Base-by-base conservation (phyloP, 495 filamentous ascomycete genomes). In the Podospora fimiseda region DNA sequence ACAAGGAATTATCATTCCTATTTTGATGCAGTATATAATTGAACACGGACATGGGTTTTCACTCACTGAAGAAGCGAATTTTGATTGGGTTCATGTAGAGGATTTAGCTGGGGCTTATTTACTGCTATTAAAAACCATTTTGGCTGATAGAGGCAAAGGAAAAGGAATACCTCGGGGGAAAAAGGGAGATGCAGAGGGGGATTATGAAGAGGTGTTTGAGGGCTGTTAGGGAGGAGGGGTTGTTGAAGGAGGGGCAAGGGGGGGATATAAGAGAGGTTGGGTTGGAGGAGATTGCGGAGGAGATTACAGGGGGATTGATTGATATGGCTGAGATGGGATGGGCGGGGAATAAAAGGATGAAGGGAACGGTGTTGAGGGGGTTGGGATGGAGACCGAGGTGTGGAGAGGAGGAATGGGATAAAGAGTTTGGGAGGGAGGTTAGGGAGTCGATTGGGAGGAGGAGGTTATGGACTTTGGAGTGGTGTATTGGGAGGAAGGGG, bases 21-120 rank as follows among this genome's bases (percentile, higher is more conserved):
- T 51, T 8, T 16, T 51, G 23, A 51, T 51, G 39, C 36, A 22
- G 8, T 51, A 87, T 64, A 80, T 83, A 52, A 76, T 85, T 45
- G 84, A 76, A 73, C 79, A 81, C 68, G 80, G 77, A 75, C 81
- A 81, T 70, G 86, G 86, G 70, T 86, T 87, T 77, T 83, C 86
- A 63, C 38, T 51, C 18, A 51, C 15, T 13, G 49, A 51, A 18
- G 30, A 37, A 2, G 37, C 37, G 18, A 51, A 51, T 21, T 51
- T 51, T n/a, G 49, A 51, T 20, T 51, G 49, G 49, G 49, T 51
- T 2, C 38, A 51, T 15, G 49, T 51, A 2, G 49, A 51, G 38
- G 49, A 51, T 8, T 18, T 51, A 4, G 49, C 49, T 9, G 49
- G 43, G 19, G 18, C 39, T 19, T 51, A 51, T 22, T 27, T 51